Percentiles rank a stretch among this genome's conserved stretches.
Conservation (phyloP, 2,329 filamentous ascomycete genomes). For the Ceratocystis alfenasii region DNA sequence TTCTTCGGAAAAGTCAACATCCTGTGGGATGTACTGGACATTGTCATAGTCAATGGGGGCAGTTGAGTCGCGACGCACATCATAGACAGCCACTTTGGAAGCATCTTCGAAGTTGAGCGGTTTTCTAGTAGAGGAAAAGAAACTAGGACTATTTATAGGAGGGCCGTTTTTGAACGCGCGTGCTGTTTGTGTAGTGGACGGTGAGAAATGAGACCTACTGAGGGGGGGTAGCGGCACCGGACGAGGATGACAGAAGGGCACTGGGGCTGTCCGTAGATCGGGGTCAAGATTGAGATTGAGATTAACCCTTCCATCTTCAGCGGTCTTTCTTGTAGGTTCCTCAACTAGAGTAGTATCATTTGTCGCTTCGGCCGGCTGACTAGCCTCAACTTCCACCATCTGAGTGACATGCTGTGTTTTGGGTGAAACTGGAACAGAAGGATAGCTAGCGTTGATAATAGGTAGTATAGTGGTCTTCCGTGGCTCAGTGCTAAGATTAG, state of each 20-base stretch:
- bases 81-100: slow-evolving; percentile 5
- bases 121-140: neutral
- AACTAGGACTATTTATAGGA: neutral
- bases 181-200: neutral
- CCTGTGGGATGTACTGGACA: neutral
- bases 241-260: slow-evolving; percentile 6
- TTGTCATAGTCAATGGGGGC: neutral
- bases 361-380: neutral
- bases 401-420: slow-evolving; percentile 3
- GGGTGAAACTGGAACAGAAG: slow-evolving; percentile 2
- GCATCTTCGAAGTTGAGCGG: neutral
- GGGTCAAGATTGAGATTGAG: neutral
- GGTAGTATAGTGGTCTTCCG: neutral
- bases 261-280: neutral
- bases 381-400: neutral
- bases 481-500: neutral
- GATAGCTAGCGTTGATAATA: neutral
- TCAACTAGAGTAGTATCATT: neutral
- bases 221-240: neutral
- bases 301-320: neutral
- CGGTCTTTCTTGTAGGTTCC: neutral
- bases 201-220: neutral
- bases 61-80: slow-evolving; percentile 4
- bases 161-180: neutral
- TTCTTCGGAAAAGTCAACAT: neutral